A percentile compares a stretch with the other conserved stretches of the same genome.
phyloP scores from a whole-genome alignment of 495 filamentous ascomycete genomes.

The Xylaria scruposa region DNA sequence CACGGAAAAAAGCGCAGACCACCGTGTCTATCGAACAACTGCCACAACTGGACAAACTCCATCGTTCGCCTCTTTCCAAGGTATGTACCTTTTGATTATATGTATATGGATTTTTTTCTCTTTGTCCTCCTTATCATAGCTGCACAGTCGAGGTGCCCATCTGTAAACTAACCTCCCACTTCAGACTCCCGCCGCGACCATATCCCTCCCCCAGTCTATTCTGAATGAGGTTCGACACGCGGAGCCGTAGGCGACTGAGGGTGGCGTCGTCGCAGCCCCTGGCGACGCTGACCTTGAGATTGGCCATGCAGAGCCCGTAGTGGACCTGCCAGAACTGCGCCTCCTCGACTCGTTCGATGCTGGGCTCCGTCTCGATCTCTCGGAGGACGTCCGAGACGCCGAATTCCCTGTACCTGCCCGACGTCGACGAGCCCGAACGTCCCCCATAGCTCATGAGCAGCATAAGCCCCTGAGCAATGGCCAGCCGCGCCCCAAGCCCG shows the following conservation, averaged over 20 bases:
- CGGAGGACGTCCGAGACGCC: conserved; percentile 78
- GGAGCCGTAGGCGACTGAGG: conserved; percentile 72
- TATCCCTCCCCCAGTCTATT: conserved; percentile 89
- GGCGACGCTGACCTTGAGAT: conserved; percentile 77
- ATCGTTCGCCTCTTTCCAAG: background rate
- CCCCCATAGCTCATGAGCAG: conserved; percentile 84
- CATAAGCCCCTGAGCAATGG: conserved; percentile 86
- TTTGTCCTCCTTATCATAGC: background rate
- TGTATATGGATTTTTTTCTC: background rate
- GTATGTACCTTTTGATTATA: conserved; percentile 10
- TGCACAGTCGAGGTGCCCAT: conserved; percentile 37
- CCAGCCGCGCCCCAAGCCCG: conserved; percentile 77
- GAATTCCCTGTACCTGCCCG: conserved; percentile 37
- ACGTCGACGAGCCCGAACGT: conserved; percentile 26
- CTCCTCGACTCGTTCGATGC: conserved; percentile 79
- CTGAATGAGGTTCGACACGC: conserved; percentile 77
- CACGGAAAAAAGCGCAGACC: background rate
- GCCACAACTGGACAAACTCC: background rate
- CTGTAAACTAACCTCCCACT: conserved; percentile 82
- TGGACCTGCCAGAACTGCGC: conserved; percentile 98
- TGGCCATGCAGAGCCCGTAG: conserved; percentile 95
- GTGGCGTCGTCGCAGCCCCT: conserved; percentile 65
- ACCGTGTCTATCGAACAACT: background rate
- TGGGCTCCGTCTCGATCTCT: conserved; percentile 82
- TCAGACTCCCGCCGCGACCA: conserved; percentile 73